Percentiles rank a stretch among this genome's conserved stretches.
Conservation (phyloP, 1,284 basidiomycete species). For the Naganishia sp. region DNA sequence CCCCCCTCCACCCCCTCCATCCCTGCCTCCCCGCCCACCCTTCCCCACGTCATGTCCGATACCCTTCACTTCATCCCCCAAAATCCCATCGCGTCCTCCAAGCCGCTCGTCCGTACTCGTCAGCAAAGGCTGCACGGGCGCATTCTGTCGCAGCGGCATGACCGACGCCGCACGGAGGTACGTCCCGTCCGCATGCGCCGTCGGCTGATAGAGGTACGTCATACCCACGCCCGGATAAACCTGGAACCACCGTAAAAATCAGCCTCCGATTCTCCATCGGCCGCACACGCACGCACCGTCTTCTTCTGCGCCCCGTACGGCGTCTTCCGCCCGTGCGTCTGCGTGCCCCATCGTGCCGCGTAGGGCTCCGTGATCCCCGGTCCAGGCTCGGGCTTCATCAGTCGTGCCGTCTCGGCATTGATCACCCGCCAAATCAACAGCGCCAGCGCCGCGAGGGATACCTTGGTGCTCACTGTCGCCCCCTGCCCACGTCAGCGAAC, state of each 20-base stretch:
- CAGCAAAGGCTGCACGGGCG: constrained; percentile 26
- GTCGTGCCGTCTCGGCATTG: constrained; percentile 27
- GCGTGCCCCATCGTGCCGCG: constrained; percentile 30
- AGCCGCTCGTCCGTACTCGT: constrained; percentile 26
- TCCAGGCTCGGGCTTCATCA: constrained; percentile 28
- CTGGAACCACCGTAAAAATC: not conserved
- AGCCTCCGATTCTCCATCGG: not conserved
- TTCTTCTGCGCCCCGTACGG: constrained; percentile 27
- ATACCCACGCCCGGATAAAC: constrained; percentile 31
- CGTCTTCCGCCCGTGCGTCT: constrained; percentile 28
- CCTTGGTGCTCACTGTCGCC: constrained; percentile 25
- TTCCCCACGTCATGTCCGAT: not conserved
- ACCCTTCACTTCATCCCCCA: constrained; percentile 28
- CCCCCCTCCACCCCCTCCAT: not conserved
- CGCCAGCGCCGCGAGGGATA: constrained; percentile 27
- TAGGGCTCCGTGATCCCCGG: constrained; percentile 28
- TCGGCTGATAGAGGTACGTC: constrained; percentile 29
- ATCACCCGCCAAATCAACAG: constrained; percentile 32
- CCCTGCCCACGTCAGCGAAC: not conserved
- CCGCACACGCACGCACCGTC: constrained; percentile 8
- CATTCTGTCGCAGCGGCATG: constrained; percentile 2
- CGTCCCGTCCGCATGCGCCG: not conserved
- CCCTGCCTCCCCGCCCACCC: not conserved
- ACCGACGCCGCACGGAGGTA: not conserved
- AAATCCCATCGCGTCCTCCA: constrained; percentile 7